Evolutionary conservation across 73 alveolate species (phyloP), one percentile per base, ranked within the genome.

Genomic region (Blepharisma stoltei): DNA sequence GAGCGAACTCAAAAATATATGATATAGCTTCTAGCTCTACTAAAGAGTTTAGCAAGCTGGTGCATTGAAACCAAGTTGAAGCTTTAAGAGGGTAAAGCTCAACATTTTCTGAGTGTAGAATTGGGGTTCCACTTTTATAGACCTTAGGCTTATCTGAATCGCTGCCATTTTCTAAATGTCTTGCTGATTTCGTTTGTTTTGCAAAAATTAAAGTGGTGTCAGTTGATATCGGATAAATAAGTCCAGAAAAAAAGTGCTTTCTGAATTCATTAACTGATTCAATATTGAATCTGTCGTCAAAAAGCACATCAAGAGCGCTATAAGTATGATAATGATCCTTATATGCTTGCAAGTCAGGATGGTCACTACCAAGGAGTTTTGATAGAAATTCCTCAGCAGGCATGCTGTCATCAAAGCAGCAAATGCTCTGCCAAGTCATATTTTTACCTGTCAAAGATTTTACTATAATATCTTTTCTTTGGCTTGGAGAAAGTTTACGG

Each of bases 271-370:
- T 60, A 8, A 25, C 37, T 0, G 73, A 14, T 20, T n/a, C 18
- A 25, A 14, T n/a, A 14, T n/a, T 18, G 5, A 60, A 60, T 14
- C 49, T 8, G 2, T 60, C 73, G 23, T 60, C 73, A 60, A 60
- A 60, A 60, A 60, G n/a, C 38, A 60, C 46, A 25, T 60, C 73
- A 9, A 60, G 11, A 18, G 73, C 46, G 11, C 23, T 38, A 60
- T 60, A 60, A 14, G 46, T 38, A 14, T n/a, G 23, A 60, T 32
- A 32, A 32, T 32, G 41, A 32, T 32, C 41, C 41, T 32, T 32
- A 32, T 1, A 32, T 1, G 41, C 41, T 32, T 32, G 41, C 41
- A 32, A 32, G 3, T 32, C 41, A 32, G 41, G 41, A 32, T 32
- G 41, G 3, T 32, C 41, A 32, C 41, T 32, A 3, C 41, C 41